These are phyloP conservation scores for Sungouiella blattae DNA, from an alignment of 805 yeast species.

Conservation along the genomic window DNA sequence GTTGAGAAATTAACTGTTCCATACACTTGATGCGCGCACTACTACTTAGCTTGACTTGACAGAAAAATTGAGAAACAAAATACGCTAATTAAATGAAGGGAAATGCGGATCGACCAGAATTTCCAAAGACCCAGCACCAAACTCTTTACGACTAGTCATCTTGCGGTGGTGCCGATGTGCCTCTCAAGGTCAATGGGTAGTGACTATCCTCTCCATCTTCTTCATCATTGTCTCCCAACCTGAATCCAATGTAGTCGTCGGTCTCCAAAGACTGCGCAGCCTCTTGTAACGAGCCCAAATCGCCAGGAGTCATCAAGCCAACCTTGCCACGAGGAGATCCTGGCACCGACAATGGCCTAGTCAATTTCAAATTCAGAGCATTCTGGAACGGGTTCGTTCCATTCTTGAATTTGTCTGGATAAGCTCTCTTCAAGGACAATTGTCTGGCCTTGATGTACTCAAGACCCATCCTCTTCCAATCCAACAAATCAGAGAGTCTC, in stretches of 20 bases:
- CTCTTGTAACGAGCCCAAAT: slow-evolving; percentile 93
- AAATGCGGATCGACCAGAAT: too few relatives aligned
- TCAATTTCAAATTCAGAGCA: slow-evolving; percentile 59
- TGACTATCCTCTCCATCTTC: slow-evolving; percentile 33
- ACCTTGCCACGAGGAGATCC: slow-evolving; percentile 84
- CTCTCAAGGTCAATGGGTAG: slow-evolving; percentile 49
- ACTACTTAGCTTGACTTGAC: too few relatives aligned
- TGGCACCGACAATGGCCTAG: slow-evolving; percentile 94
- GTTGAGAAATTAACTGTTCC: too few relatives aligned
- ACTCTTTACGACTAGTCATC: slow-evolving; percentile 13
- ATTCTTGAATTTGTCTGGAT: slow-evolving; percentile 74
- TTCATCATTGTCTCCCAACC: slow-evolving; percentile 42
- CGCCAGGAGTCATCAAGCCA: slow-evolving; percentile 95
- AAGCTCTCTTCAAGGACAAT: slow-evolving; percentile 87
- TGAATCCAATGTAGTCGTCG: slow-evolving; percentile 72
- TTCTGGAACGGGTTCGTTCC: slow-evolving; percentile 46
- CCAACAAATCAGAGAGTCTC: slow-evolving; percentile 84
- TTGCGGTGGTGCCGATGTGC: slow-evolving; percentile 43
- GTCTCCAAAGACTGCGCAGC: slow-evolving; percentile 65
- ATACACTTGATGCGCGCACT: too few relatives aligned
- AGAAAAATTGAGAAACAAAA: too few relatives aligned
- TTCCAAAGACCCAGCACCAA: too few relatives aligned
- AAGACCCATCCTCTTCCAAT: slow-evolving; percentile 97
- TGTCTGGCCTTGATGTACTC: slow-evolving; percentile 95
- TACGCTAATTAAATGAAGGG: too few relatives aligned